Evolutionary conservation across 805 yeast species (phyloP), one percentile per base, ranked within the genome.

Genomic region (Cyberlindnera veronae): DNA sequence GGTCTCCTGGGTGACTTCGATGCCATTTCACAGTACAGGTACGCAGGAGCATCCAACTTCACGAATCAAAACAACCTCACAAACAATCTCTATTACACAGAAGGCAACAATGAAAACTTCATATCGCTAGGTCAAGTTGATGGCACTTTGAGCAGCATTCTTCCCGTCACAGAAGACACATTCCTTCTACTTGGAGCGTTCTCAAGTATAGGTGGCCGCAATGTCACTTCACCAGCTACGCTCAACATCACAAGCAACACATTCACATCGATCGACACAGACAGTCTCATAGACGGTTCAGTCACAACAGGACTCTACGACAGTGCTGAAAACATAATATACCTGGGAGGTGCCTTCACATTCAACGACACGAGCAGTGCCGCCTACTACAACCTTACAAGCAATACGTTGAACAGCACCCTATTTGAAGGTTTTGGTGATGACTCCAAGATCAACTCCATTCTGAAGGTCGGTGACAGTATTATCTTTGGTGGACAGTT

Each of bases 401-500:
- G 71, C 4, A 51, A 68, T 16, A 23, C 60, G 3, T 61, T 85
- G 29, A 36, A 54, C 2, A 56, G 71, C 8, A 66, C 86, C 3
- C 81, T 84, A 1, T 93, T 91, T 61, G 71, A 74, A 21, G 98
- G 98, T 0, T 88, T 91, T 57, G 80, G 79, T 6, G 55, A 69
- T 24, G 68, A 74, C 42, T 68, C 90, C 1, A 44, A 51, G 0
- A 74, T 93, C 12, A 77, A 79, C 45, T 67, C 90, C 7, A 89
- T 93, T 14, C 48, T 76, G 0, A 70, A 71, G 45, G 55, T 77
- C 34, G 70, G 68, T 28, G 52, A 61, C 10, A 79, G 75, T 28
- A 68, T 93, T 7, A 57, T 93, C 11, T 91, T 89, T 64, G 91
- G 93, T 2, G 99, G 99, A 11, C 44, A 63, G 3, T 89, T 93